A percentile compares a stretch with the other conserved stretches of the same genome.
Conservation (phyloP, 495 filamentous ascomycete species). For the Rusavskia elegans region DNA sequence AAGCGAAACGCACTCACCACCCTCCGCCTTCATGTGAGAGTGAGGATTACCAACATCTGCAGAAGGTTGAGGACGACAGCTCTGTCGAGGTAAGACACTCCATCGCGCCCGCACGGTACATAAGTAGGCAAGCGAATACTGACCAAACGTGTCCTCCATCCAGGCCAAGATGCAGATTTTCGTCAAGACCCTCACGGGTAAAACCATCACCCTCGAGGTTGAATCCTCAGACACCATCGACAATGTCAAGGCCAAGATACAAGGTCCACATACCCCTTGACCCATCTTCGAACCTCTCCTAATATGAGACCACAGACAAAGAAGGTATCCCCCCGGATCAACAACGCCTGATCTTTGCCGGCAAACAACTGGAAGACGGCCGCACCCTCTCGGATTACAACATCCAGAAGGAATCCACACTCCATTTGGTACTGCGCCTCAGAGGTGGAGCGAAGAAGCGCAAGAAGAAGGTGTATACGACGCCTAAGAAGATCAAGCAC, state of each 20-base stretch:
- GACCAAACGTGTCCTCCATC: neutral
- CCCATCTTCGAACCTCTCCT: no score
- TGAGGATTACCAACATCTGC: slow-evolving; percentile 18
- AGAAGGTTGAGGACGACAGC: slow-evolving; percentile 42
- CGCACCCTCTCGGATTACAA: slow-evolving; percentile 99
- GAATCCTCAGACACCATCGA: slow-evolving; percentile 99
- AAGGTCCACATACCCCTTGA: slow-evolving; percentile 31
- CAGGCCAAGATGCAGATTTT: slow-evolving; percentile 91
- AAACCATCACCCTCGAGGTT: slow-evolving; percentile 99
- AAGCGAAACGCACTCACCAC: slow-evolving; percentile 6
- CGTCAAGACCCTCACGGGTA: slow-evolving; percentile 99
- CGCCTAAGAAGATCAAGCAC: slow-evolving; percentile 99
- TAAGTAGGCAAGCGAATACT: no score
- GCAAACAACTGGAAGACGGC: slow-evolving; percentile 99
- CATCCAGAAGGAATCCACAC: slow-evolving; percentile 99
- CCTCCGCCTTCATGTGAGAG: slow-evolving; percentile 10
- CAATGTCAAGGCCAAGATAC: slow-evolving; percentile 97
- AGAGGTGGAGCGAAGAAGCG: slow-evolving; percentile 96
- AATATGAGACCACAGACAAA: slow-evolving; percentile 61
- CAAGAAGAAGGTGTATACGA: slow-evolving; percentile 99
- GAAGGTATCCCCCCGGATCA: slow-evolving; percentile 99
- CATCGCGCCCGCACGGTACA: neutral
- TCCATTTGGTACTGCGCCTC: slow-evolving; percentile 94
- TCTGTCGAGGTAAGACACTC: slow-evolving; percentile 34
- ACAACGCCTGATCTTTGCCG: slow-evolving; percentile 99